phyloP scores from a whole-genome alignment of 164 flowering plant genomes.

The Piper longum region DNA sequence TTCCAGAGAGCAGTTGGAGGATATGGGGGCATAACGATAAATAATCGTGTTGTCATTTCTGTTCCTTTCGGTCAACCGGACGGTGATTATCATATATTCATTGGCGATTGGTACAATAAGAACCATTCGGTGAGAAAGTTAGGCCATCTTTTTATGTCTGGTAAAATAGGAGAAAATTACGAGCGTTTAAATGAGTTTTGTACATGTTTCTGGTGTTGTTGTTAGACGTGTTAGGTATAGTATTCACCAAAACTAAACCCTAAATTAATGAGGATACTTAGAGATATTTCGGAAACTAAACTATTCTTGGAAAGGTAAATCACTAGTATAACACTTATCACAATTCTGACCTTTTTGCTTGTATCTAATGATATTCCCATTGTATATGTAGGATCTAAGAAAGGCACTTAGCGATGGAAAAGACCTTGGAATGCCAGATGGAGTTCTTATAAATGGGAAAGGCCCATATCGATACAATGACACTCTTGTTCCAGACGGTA shows the following conservation, averaged over 20 bases:
- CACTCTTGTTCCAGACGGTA: conserved; percentile 79
- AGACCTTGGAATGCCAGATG: conserved; percentile 92
- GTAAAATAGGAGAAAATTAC: neutral
- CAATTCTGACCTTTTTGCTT: neutral
- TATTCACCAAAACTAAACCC: too few species aligned
- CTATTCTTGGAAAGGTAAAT: too few species aligned
- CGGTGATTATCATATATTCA: conserved; percentile 5
- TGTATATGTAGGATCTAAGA: conserved; percentile 44
- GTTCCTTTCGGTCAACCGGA: conserved; percentile 6
- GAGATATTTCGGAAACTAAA: too few species aligned
- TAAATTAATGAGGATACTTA: too few species aligned
- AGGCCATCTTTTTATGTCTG: neutral
- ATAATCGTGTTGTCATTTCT: conserved; percentile 4
- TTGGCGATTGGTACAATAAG: conserved; percentile 8
- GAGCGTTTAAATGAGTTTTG: neutral
- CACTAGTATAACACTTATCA: too few species aligned
- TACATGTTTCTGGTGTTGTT: neutral
- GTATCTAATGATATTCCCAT: neutral
- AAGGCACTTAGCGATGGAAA: conserved; percentile 58
- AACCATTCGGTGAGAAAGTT: conserved; percentile 1
- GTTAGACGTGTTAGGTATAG: too few species aligned
- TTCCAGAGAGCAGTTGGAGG: conserved; percentile 6
- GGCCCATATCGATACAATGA: conserved; percentile 81
- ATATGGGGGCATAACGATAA: conserved; percentile 6
- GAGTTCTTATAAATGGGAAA: conserved; percentile 92